Evolutionary conservation across 1,284 basidiomycete species (phyloP).

Genomic region (Ceratobasidium sp.): DNA sequence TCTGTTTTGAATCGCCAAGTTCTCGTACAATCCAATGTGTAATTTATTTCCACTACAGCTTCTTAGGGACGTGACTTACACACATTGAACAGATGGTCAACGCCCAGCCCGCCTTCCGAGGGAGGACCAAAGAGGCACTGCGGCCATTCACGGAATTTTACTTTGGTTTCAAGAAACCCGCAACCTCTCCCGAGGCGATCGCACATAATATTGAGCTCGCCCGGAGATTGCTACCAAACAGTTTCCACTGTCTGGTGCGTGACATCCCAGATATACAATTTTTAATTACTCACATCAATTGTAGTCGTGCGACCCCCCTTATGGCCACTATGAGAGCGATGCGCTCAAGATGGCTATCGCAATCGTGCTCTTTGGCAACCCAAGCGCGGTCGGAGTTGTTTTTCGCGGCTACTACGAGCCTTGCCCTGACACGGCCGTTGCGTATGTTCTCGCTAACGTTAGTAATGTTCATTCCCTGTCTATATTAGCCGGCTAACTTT

Average conservation of each 20-base stretch:
- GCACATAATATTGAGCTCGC: not conserved
- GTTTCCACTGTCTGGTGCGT: slow-evolving; percentile 5
- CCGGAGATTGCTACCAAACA: not conserved
- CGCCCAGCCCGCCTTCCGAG: not conserved
- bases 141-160: not conserved
- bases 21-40: no score
- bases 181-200: not conserved
- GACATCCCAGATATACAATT: no score
- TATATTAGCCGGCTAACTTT: not conserved
- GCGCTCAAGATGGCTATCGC: no score
- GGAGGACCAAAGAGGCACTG: not conserved
- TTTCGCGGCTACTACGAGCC: not conserved
- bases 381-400: not conserved
- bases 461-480: not conserved
- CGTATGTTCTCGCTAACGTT: not conserved
- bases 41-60: no score
- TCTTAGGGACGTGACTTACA: no score
- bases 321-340: slow-evolving; percentile 2
- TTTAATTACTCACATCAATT: not conserved
- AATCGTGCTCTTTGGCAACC: no score
- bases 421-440: not conserved
- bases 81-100: no score
- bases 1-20: no score
- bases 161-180: no score
- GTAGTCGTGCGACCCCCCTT: not conserved